A percentile compares a stretch with the other conserved stretches of the same genome.
These are phyloP conservation scores for Mortierella sp. DNA, from an alignment of 371 early-diverging fungal species.

Conservation along the genomic window DNA sequence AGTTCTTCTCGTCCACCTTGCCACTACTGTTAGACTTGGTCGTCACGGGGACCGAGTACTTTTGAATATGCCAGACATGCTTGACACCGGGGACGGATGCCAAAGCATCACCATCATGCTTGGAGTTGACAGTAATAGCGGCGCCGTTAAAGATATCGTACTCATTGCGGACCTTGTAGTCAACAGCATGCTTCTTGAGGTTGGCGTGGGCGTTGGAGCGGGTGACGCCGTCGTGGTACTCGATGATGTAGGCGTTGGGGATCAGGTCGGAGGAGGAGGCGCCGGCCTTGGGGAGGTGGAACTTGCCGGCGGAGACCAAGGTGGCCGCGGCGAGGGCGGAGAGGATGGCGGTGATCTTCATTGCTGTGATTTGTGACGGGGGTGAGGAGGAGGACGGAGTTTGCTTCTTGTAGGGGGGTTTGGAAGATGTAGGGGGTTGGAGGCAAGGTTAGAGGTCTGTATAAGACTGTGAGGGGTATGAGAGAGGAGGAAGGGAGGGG, in stretches of 20 bases:
- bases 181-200: constrained; percentile 19
- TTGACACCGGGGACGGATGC: constrained; percentile 48
- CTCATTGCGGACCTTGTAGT: constrained; percentile 38
- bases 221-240: constrained; percentile 30
- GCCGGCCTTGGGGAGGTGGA: constrained; percentile 14
- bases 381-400: not conserved
- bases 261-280: not conserved
- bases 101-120: constrained; percentile 33
- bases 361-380: constrained; percentile 1
- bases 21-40: constrained; percentile 15
- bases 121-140: constrained; percentile 40
- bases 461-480: constrained; percentile 9
- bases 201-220: constrained; percentile 16
- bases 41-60: constrained; percentile 27
- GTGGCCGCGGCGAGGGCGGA: constrained; percentile 34
- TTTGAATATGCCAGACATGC: constrained; percentile 48
- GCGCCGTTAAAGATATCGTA: constrained; percentile 49
- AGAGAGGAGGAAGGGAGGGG: not conserved
- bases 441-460: constrained; percentile 13
- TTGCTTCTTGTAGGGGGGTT: not conserved
- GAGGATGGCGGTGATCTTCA: constrained; percentile 40
- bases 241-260: constrained; percentile 41
- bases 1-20: not conserved
- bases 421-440: not conserved
- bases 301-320: constrained; percentile 43